Base-by-base conservation (phyloP, 1,284 basidiomycete species). In the Ustilago sp. region DNA sequence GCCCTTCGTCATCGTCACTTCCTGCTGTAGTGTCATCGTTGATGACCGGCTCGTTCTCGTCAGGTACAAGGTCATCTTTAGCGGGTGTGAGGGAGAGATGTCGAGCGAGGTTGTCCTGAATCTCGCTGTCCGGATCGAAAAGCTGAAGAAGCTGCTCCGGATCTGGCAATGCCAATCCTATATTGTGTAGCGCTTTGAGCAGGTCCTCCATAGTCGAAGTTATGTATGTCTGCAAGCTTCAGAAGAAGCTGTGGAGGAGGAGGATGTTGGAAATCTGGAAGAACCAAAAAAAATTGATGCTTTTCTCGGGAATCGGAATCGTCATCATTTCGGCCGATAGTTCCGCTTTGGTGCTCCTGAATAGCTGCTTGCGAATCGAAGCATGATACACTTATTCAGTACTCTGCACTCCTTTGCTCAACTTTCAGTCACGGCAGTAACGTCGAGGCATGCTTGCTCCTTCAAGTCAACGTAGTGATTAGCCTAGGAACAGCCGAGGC, bases 91-190 rank as follows among this genome's bases (percentile, higher is more conserved):
- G 75, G 3, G 82, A 72, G 36, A 85, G 76, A 38, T 81, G 68
- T 19, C 80, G 77, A 32, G 81, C 83, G 2, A 85, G 78, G 39
- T 77, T 79, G 61, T 79, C 73, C 43, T 85, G 81, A n/a, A 71
- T 66, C 17, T 77, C 67, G 36, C 68, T 69, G 32, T 82, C 77
- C 0, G 73, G 73, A 47, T 84, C 80, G 2, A 83, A 74, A 2
- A 85, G 76, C 36, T 83, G 74, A 12, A 83, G 73, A 9, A 85
- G 78, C 66, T 85, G 83, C 41, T 79, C 73, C 19, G 75, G 77
- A 28, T 75, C 62, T 43, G 84, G 84, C 38, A 80, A 56, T 3
- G 68, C 61, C 8, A 85, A 67, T 6, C 76, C 81, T 34, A 85
- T 73, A 53, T 80, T 80, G 35, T 77, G 79, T 43, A 85, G 65